These are phyloP conservation scores for Tylopilus rubrobrunneus DNA, from an alignment of 768 basidiomycete species.

Conservation along the genomic window DNA sequence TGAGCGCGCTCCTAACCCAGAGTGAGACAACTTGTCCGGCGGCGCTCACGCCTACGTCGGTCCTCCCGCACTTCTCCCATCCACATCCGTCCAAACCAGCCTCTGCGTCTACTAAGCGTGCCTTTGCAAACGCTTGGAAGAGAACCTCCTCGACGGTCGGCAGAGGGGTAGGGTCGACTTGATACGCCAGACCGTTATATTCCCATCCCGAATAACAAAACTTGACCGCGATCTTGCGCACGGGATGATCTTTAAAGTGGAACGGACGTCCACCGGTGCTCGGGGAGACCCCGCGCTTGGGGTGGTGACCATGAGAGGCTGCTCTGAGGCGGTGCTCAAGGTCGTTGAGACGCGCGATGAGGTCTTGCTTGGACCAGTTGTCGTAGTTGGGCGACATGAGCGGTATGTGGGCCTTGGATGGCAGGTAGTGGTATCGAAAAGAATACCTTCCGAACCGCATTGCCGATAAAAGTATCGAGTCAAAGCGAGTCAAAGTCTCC, in stretches of 20 bases:
- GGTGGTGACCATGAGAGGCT: neutral
- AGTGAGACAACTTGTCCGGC: slow-evolving; percentile 91
- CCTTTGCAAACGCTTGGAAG: slow-evolving; percentile 72
- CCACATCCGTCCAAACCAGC: slow-evolving; percentile 81
- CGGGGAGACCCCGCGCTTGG: slow-evolving; percentile 16
- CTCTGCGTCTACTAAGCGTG: slow-evolving; percentile 70
- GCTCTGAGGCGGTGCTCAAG: neutral
- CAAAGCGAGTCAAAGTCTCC: neutral
- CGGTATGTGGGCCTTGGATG: slow-evolving; percentile 26
- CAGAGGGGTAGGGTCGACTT: slow-evolving; percentile 62
- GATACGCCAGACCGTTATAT: slow-evolving; percentile 87
- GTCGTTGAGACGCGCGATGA: slow-evolving; percentile 2
- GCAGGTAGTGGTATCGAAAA: slow-evolving; percentile 32
- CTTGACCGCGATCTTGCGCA: slow-evolving; percentile 89
- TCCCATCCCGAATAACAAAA: slow-evolving; percentile 92
- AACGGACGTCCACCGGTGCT: slow-evolving; percentile 40
- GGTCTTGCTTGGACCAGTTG: slow-evolving; percentile 35
- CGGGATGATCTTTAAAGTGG: slow-evolving; percentile 63
- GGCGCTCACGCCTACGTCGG: slow-evolving; percentile 92
- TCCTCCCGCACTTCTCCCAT: slow-evolving; percentile 90
- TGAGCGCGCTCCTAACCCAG: slow-evolving; percentile 77
- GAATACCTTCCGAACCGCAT: slow-evolving; percentile 29
- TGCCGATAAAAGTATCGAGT: neutral
- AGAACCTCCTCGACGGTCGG: slow-evolving; percentile 91
- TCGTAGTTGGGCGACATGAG: slow-evolving; percentile 46